Evolutionary conservation across 768 basidiomycete genomes (phyloP), one percentile per base, ranked within the genome.

Genomic region (Lentinula aciculospora): DNA sequence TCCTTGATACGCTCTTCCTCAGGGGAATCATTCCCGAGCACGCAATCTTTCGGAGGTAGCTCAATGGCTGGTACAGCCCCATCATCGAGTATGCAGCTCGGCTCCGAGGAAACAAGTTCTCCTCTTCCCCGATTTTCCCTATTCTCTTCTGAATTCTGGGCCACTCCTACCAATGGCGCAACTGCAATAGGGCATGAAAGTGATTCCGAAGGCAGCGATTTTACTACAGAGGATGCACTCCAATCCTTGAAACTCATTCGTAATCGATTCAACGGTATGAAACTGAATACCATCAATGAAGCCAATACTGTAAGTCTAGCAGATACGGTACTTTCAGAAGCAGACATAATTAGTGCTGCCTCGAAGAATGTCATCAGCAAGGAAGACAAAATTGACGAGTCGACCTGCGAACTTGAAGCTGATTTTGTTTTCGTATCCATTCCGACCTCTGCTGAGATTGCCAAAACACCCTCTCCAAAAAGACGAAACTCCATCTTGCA

Each of bases 71-170:
- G 37, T n/a, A 40, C 53, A 13, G 21, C 13, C 7, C 27, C 27
- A 53, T 53, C 32, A 7, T 17, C 36, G 17, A 39, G 7, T 29
- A 8, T 15, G 32, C 23, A 31, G 15, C 37, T 39, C n/a, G 4
- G 17, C 7, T 39, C 37, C 17, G 25, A 45, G 23, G 53, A 54
- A 25, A 5, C 34, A 8, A 39, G 17, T 42, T 47, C 45, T 5
- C 55, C 42, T 47, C 42, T 36, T 47, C 55, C 55, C 21, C 32
- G 25, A 17, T 23, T 56, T 13, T 34, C 55, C 10, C 12, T 25
- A 29, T 47, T 47, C 42, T 56, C 55, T 17, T 21, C 55, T 25
- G 55, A 56, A 17, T 56, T 47, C 15, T 56, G 42, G 42, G 32
- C 55, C 9, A 44, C 32, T 31, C 12, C 17, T 19, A 10, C 23